Conservation (phyloP, 257 asterid genomes). For the Nicotiana attenuata region DNA sequence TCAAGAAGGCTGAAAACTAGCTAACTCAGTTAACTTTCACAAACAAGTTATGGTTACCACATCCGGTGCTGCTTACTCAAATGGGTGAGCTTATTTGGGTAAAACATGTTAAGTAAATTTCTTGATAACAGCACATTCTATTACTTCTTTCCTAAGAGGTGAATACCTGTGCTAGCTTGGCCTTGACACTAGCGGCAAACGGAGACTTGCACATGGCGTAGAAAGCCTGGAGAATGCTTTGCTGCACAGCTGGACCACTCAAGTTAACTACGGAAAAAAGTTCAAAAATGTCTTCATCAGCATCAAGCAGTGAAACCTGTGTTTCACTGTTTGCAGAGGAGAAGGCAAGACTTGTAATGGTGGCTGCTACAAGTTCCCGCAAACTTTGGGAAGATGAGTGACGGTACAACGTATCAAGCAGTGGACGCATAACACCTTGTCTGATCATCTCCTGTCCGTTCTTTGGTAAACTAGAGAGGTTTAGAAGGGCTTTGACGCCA, state of each 20-base stretch:
- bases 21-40: not conserved
- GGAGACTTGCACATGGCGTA: constrained; percentile 53
- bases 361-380: constrained; percentile 47
- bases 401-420: constrained; percentile 48
- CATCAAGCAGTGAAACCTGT: constrained; percentile 38
- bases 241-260: constrained; percentile 39
- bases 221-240: constrained; percentile 40
- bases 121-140: not conserved
- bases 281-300: constrained; percentile 42
- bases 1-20: not conserved
- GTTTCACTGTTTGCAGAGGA: constrained; percentile 32
- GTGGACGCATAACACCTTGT: constrained; percentile 39
- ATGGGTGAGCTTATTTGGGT: not conserved
- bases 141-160: not conserved
- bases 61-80: not conserved
- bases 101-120: not conserved
- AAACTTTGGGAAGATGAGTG: constrained; percentile 35
- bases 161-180: constrained; percentile 46
- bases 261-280: constrained; percentile 42
- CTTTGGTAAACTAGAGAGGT: constrained; percentile 44
- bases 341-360: constrained; percentile 40
- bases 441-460: constrained; percentile 58
- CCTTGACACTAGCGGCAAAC: constrained; percentile 36
- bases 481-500: constrained; percentile 43
- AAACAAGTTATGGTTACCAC: not conserved